A percentile compares a stretch with the other conserved stretches of the same genome.
phyloP scores from a whole-genome alignment of 768 basidiomycete species.

The Macrocybe gigantea region DNA sequence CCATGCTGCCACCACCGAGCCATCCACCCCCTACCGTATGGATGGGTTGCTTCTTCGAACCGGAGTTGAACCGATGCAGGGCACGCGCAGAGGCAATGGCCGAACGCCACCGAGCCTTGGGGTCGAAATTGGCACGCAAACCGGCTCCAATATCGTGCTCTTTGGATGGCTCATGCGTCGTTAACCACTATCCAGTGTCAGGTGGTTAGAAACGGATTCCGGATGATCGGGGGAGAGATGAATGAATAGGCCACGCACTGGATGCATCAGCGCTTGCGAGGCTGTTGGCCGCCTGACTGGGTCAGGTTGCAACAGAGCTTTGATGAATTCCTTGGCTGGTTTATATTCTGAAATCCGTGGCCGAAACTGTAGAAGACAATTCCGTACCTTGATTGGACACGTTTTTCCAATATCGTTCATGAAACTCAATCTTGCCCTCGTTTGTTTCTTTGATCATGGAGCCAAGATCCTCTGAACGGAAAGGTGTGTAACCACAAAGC shows the following conservation, averaged over 20 bases:
- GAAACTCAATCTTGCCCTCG: conserved; percentile 81
- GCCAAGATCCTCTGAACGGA: conserved; percentile 76
- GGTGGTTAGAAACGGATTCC: neutral
- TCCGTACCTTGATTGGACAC: conserved; percentile 66
- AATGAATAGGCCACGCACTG: conserved; percentile 34
- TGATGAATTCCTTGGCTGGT: conserved; percentile 82
- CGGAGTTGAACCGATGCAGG: conserved; percentile 28
- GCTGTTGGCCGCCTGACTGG: conserved; percentile 71
- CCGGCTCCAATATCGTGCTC: conserved; percentile 73
- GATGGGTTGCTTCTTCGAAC: too few relatives aligned
- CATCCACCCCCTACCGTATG: too few relatives aligned
- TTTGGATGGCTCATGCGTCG: conserved; percentile 52
- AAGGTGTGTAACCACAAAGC: conserved; percentile 93
- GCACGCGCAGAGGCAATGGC: conserved; percentile 55
- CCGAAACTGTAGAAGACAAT: neutral
- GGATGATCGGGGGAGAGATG: neutral
- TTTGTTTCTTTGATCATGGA: conserved; percentile 82
- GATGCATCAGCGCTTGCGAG: conserved; percentile 58
- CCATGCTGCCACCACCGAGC: too few relatives aligned
- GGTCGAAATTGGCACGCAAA: conserved; percentile 79
- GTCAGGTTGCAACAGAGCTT: conserved; percentile 61
- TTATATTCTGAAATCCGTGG: neutral
- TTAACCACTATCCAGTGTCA: conserved; percentile 55
- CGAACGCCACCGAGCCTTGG: conserved; percentile 64
- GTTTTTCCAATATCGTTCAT: conserved; percentile 92